Base-by-base conservation (phyloP, 345 rosid genomes). In the Lumnitzera racemosa region DNA sequence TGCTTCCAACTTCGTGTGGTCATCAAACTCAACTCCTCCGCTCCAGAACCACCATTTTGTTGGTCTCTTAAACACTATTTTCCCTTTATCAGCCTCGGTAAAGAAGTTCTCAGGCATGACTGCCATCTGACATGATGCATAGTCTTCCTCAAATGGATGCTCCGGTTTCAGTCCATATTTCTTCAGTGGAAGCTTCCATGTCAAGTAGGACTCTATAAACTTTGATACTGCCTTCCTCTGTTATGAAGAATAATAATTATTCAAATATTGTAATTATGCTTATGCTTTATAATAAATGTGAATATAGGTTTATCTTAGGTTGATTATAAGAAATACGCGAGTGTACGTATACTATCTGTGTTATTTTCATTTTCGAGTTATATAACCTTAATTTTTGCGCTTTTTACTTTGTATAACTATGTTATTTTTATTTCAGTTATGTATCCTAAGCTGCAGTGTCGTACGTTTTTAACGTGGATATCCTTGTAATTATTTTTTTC, bases 101-200 rank as follows among this genome's bases (percentile, higher is more conserved):
- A 89, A 92, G 79, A 92, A 92, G 12, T 73, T 80, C 4, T 82
- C 83, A 0, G 98, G 98, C 67, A 87, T 47, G 64, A 92, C 82
- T 1, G 96, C 96, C 96, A 87, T 89, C 68, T 92, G 98, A 67
- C 96, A 89, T 14, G 96, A 83, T 15, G 96, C 91, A 36, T 83
- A 85, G 70, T 89, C 98, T 67, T 89, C 96, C 15, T 81, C 83
- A 55, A 92, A 92, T 2, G 88, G 71, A 78, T 92, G 98, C 29
- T 89, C 81, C 0, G 96, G 98, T 71, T 71, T 89, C 55, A 92
- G 65, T 53, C 94, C 96, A 58, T 85, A 83, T 68, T 83, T 92
- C 47, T 69, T 53, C 56, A 92, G 61, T 12, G 96, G 94, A 60
- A 80, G 91, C 58, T 79, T 87, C 83, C 96, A 76, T 13, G 67